These are phyloP conservation scores for Ceriops zippeliana DNA, from an alignment of 345 rosid species.

Conservation along the genomic window DNA sequence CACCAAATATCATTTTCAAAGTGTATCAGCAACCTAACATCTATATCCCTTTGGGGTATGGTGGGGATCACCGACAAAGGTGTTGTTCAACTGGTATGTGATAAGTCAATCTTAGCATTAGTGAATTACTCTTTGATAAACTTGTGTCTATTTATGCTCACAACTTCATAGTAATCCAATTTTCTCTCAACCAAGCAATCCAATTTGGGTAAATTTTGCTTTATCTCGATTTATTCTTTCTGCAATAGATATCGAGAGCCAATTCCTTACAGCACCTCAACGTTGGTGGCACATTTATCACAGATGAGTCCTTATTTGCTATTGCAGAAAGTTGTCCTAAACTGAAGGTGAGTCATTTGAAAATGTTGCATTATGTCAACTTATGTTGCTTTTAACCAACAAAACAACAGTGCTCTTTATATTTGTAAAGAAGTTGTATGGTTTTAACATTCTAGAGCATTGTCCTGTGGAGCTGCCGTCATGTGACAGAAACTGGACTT, in stretches of 20 bases:
- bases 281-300: slow-evolving; percentile 85
- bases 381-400: too few relatives aligned
- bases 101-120: not conserved
- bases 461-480: slow-evolving; percentile 89
- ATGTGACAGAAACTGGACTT: slow-evolving; percentile 71
- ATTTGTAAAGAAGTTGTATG: not conserved
- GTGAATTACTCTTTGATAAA: not conserved
- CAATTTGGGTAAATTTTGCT: not conserved
- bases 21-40: slow-evolving; percentile 65
- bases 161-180: not conserved
- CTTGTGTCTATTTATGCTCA: not conserved
- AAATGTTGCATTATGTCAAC: not conserved
- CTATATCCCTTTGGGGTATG: slow-evolving; percentile 85
- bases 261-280: slow-evolving; percentile 72
- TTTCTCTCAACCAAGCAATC: not conserved
- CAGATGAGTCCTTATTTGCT: slow-evolving; percentile 73
- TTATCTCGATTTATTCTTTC: not conserved
- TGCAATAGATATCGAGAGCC: slow-evolving; percentile 62
- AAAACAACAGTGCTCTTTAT: too few relatives aligned
- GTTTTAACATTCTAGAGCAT: slow-evolving; percentile 42
- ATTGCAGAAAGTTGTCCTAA: slow-evolving; percentile 72
- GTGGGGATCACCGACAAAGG: slow-evolving; percentile 86
- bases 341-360: slow-evolving; percentile 48
- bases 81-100: slow-evolving; percentile 71
- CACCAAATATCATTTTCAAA: slow-evolving; percentile 58